Percentiles rank a stretch among this genome's conserved stretches.
Conservation (phyloP, 768 basidiomycete genomes). For the Rubroboletus satanas region DNA sequence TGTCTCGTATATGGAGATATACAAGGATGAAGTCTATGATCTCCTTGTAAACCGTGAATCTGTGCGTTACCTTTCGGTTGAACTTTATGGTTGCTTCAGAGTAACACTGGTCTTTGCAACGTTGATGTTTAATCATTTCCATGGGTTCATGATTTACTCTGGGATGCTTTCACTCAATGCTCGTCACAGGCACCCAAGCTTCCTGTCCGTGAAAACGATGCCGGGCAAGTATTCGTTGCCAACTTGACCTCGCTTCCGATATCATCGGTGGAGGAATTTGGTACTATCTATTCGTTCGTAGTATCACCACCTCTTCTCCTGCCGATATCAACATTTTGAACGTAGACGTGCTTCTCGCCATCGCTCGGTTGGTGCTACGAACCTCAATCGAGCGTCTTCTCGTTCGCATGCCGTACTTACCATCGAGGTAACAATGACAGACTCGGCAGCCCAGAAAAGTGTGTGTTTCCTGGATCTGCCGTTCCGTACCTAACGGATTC, state of each 20-base stretch:
- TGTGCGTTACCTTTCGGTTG: constrained; percentile 37
- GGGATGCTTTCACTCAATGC: not conserved
- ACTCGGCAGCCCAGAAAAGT: constrained; percentile 54
- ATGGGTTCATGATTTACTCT: not conserved
- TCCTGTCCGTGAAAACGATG: constrained; percentile 50
- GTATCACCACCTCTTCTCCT: not conserved
- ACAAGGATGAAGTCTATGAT: constrained; percentile 89
- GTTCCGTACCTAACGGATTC: not conserved
- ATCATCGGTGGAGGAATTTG: constrained; percentile 45
- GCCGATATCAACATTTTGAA: not conserved
- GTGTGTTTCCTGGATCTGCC: constrained; percentile 15
- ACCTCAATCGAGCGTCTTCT: constrained; percentile 79
- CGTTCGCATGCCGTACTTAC: constrained; percentile 87
- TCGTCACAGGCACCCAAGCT: constrained; percentile 47
- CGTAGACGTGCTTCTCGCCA: constrained; percentile 66
- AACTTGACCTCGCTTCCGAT: constrained; percentile 43
- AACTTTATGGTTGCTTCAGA: not conserved
- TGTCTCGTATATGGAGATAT: constrained; percentile 85
- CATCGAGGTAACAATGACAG: constrained; percentile 59
- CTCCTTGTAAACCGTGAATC: constrained; percentile 70
- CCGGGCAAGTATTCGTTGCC: constrained; percentile 52
- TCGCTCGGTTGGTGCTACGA: constrained; percentile 83
- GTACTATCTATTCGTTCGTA: constrained; percentile 42
- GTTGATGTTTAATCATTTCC: not conserved
- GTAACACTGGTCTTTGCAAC: not conserved